phyloP scores from a whole-genome alignment of 1,284 basidiomycete species.

The Agroathelia rolfsii region DNA sequence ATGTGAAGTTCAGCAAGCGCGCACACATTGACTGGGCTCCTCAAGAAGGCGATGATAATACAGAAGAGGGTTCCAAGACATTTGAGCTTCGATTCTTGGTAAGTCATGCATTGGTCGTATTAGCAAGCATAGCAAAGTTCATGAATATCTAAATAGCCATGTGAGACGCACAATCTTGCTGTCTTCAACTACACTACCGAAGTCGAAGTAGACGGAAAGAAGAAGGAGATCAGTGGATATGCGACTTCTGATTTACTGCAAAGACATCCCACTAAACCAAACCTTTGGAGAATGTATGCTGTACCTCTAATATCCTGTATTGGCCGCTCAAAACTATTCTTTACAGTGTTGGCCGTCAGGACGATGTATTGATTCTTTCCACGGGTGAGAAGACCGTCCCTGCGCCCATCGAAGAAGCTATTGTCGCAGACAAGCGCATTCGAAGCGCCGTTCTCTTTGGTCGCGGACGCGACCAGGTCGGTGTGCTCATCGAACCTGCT shows the following conservation, averaged over 20 bases:
- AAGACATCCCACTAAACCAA: conserved; percentile 21
- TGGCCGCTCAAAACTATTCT: not conserved
- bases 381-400: conserved; percentile 9
- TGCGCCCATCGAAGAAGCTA: conserved; percentile 4
- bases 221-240: conserved; percentile 23
- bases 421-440: conserved; percentile 6
- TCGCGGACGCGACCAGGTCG: not conserved
- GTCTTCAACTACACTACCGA: conserved; percentile 18
- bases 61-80: conserved; percentile 19
- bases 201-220: conserved; percentile 16
- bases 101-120: conserved; percentile 6
- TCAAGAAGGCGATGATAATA: conserved; percentile 15
- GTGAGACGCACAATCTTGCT: not conserved
- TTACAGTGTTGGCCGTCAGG: conserved; percentile 6
- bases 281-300: conserved; percentile 27
- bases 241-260: conserved; percentile 23
- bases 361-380: conserved; percentile 8
- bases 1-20: conserved; percentile 14
- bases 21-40: conserved; percentile 14
- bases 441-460: conserved; percentile 1
- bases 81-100: conserved; percentile 19
- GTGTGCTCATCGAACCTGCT: conserved; percentile 1
- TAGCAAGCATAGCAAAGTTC: too few species aligned
- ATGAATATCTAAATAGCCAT: not conserved
- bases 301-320: too few species aligned